A percentile compares a stretch with the other conserved stretches of the same genome.
These are phyloP conservation scores for Leptographium lundbergii DNA, from an alignment of 2,329 filamentous ascomycete genomes.

Conservation along the genomic window DNA sequence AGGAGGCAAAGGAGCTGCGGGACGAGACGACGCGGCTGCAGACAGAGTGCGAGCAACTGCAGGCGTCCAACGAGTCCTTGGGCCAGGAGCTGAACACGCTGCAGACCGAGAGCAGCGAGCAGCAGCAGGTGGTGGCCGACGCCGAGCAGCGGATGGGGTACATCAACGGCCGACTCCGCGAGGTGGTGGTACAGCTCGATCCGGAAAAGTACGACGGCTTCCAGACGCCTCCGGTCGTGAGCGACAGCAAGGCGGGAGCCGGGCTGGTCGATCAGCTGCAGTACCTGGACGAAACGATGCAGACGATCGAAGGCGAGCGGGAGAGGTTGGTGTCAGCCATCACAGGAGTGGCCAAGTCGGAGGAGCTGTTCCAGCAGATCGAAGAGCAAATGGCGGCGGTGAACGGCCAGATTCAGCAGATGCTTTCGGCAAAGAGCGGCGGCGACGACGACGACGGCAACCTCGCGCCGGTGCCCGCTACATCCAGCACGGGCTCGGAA, in stretches of 20 bases:
- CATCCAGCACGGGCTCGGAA: slow-evolving; percentile 26
- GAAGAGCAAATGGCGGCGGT: slow-evolving; percentile 46
- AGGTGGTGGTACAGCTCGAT: slow-evolving; percentile 52
- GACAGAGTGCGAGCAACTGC: slow-evolving; percentile 19
- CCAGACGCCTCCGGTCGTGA: slow-evolving; percentile 26
- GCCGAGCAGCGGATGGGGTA: slow-evolving; percentile 55
- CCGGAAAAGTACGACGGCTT: slow-evolving; percentile 39
- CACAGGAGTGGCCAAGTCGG: slow-evolving; percentile 13
- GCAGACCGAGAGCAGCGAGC: slow-evolving; percentile 21
- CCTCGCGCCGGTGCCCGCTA: slow-evolving; percentile 44
- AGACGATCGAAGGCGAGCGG: slow-evolving; percentile 46
- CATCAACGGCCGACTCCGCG: slow-evolving; percentile 53
- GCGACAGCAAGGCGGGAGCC: slow-evolving; percentile 28
- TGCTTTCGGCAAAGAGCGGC: slow-evolving; percentile 28
- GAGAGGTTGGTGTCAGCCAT: slow-evolving; percentile 15
- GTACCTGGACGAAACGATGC: slow-evolving; percentile 56
- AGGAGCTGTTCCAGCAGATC: slow-evolving; percentile 23
- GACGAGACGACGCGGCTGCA: slow-evolving; percentile 25
- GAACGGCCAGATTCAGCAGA: slow-evolving; percentile 50
- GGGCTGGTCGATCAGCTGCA: slow-evolving; percentile 47
- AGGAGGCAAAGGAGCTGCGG: slow-evolving; percentile 37
- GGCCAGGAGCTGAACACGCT: slow-evolving; percentile 23
- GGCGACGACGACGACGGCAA: slow-evolving; percentile 10
- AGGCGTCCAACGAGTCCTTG: slow-evolving; percentile 21
- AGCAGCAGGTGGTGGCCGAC: slow-evolving; percentile 40